Conservation (phyloP, 2,329 filamentous ascomycete genomes). For the Penicillium aurantiogriseum region DNA sequence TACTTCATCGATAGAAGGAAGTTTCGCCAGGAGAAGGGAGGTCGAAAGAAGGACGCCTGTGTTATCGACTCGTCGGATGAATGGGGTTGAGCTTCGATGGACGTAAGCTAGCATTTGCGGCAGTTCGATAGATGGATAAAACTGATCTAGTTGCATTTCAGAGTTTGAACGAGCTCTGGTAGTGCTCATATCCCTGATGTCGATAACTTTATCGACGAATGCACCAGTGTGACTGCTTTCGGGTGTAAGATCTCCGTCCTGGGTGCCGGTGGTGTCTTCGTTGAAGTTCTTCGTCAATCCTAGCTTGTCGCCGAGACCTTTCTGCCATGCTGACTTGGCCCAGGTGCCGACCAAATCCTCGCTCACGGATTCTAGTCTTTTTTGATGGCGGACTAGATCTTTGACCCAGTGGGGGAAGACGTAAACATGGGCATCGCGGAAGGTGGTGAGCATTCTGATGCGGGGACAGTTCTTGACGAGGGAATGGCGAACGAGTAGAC, state of each 20-base stretch:
- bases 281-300: conserved; percentile 1
- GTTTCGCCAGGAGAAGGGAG: conserved; percentile 1
- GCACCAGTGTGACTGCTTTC: neutral
- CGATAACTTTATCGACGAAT: neutral
- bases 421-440: conserved; percentile 7
- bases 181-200: neutral
- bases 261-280: neutral
- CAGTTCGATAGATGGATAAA: neutral
- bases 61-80: conserved; percentile 2
- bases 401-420: conserved; percentile 1
- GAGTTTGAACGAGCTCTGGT: neutral
- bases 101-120: neutral
- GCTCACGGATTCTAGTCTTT: neutral
- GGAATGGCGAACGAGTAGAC: neutral
- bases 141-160: neutral
- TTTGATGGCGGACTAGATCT: neutral
- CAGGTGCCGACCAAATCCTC: conserved; percentile 1
- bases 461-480: neutral
- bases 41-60: neutral
- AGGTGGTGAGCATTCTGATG: neutral
- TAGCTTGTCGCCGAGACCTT: conserved; percentile 1
- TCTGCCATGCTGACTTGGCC: conserved; percentile 5
- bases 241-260: neutral
- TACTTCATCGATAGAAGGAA: conserved; percentile 1
- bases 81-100: neutral